Evolutionary conservation across 495 filamentous ascomycete species (phyloP), one percentile per base, ranked within the genome.

Genomic region (Neurospora sublineolata): DNA sequence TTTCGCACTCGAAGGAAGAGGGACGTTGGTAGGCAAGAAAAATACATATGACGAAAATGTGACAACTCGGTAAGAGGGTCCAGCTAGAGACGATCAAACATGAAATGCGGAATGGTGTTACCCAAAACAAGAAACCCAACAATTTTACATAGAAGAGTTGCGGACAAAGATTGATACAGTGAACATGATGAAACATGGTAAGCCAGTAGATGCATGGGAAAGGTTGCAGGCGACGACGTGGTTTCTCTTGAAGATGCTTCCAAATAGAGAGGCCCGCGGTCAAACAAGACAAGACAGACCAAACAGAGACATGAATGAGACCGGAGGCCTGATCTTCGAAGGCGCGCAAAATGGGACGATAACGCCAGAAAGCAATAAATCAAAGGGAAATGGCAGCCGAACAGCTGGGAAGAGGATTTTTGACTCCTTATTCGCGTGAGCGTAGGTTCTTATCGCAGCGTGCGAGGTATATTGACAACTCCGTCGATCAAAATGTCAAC

Each of bases 371-470:
- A 74, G 73, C 70, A 72, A 70, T 46, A 37, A 40, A 70, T 40
- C 58, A 8, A 18, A 41, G 68, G 67, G 7, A 40, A 23, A 33
- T 33, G 33, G 64, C 16, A 58, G 23, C 38, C 64, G 27, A 64
- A 36, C 12, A 64, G 52, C 52, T 64, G 52, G 14, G 14, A 68
- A 68, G 27, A 36, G 23, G 27, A 46, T 38, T 10, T 69, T 70
- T 58, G 16, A 58, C 69, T 70, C 69, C 42, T 33, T 36, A 30
- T 74, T 78, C 80, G 81, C 81, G 81, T 82, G 80, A 82, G 81
- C 80, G 81, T 78, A 69, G 69, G 78, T 69, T 83, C 80, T 82
- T 83, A 72, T 40, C 58, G 72, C 71, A 64, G 72, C 68, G 68
- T 71, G 69, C 73, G 71, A 70, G 70, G 69, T 78, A 71, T 73